phyloP scores from a whole-genome alignment of 768 basidiomycete genomes.

The Suillus decipiens region DNA sequence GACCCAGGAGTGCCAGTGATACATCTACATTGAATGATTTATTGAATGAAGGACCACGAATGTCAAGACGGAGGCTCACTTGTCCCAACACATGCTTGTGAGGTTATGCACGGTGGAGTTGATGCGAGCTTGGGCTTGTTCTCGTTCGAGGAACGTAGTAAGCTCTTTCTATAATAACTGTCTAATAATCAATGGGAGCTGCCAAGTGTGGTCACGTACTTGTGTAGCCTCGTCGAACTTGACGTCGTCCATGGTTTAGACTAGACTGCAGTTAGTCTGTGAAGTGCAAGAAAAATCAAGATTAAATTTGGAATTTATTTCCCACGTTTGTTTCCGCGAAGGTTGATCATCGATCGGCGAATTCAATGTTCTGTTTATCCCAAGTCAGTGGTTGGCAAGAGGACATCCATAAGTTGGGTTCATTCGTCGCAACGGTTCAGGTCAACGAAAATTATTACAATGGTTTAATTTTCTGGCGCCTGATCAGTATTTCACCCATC shows the following conservation, averaged over 20 bases:
- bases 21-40: slow-evolving; percentile 54
- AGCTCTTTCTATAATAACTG: slow-evolving; percentile 71
- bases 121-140: slow-evolving; percentile 76
- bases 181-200: slow-evolving; percentile 12
- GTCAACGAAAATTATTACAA: background rate
- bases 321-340: slow-evolving; percentile 17
- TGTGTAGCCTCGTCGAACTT: slow-evolving; percentile 81
- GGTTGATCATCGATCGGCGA: slow-evolving; percentile 12
- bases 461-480: background rate
- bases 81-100: slow-evolving; percentile 90
- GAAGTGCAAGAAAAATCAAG: slow-evolving; percentile 23
- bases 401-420: slow-evolving; percentile 1
- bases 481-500: background rate
- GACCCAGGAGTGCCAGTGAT: slow-evolving; percentile 77
- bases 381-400: background rate
- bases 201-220: slow-evolving; percentile 38
- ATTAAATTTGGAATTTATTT: background rate
- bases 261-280: background rate
- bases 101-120: slow-evolving; percentile 74
- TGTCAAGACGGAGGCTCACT: slow-evolving; percentile 50
- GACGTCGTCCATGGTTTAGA: slow-evolving; percentile 41
- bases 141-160: slow-evolving; percentile 71
- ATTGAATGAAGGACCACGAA: background rate
- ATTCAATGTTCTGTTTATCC: background rate
- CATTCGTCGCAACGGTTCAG: background rate